Percentiles rank a stretch among this genome's conserved stretches.
Evolutionary conservation across 2,329 filamentous ascomycete genomes (phyloP).

Genomic region (Beauveria sp.): DNA sequence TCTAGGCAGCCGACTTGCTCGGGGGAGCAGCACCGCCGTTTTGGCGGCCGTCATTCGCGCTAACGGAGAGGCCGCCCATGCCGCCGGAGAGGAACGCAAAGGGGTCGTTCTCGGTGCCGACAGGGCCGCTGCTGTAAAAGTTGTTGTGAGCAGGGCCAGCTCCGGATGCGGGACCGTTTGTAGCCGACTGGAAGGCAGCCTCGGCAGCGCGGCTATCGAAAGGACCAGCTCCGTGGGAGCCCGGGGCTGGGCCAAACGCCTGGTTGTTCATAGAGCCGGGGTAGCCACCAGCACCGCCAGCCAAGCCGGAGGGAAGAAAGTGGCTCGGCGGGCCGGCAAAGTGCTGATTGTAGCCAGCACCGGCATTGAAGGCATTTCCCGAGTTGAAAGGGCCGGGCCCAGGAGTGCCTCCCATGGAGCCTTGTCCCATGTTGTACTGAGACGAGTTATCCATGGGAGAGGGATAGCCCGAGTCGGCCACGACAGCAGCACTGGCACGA

Average conservation of each 20-base stretch:
- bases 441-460: constrained; percentile 82
- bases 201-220: constrained; percentile 93
- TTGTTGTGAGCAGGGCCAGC: constrained; percentile 62
- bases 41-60: constrained; percentile 55
- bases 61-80: constrained; percentile 65
- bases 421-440: constrained; percentile 77
- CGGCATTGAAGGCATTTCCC: constrained; percentile 59
- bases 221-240: constrained; percentile 73
- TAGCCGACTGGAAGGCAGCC: constrained; percentile 85
- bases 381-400: constrained; percentile 71
- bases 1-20: constrained; percentile 53
- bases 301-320: constrained; percentile 82
- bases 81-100: constrained; percentile 73
- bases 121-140: constrained; percentile 48
- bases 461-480: constrained; percentile 87
- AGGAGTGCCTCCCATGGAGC: constrained; percentile 77
- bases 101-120: constrained; percentile 60
- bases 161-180: constrained; percentile 65
- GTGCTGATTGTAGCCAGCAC: constrained; percentile 63
- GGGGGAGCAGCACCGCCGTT: constrained; percentile 50
- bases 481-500: constrained; percentile 85
- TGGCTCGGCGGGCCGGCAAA: constrained; percentile 83
- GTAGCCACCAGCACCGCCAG: constrained; percentile 61
- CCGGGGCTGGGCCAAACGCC: constrained; percentile 62
- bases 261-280: constrained; percentile 74